phyloP scores from a whole-genome alignment of 805 yeast genomes.

The Cyberlindnera mycetangii region DNA sequence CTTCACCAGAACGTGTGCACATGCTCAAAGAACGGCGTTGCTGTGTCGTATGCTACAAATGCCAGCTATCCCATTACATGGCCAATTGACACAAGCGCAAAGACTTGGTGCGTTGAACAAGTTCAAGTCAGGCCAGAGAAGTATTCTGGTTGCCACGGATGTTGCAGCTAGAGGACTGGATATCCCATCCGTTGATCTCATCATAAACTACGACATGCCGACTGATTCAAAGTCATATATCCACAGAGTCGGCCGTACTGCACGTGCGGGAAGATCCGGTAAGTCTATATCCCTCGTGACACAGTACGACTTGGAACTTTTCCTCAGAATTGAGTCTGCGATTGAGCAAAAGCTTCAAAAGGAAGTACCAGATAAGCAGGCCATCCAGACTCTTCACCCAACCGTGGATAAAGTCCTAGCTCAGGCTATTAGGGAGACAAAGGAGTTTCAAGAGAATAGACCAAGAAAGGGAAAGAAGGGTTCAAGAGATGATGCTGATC shows the following conservation, averaged over 20 bases:
- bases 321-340: conserved; percentile 84
- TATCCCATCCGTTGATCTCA: conserved; percentile 77
- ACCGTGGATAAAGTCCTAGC: conserved; percentile 91
- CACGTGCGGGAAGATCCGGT: conserved; percentile 90
- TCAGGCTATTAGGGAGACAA: conserved; percentile 63
- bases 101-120: conserved; percentile 79
- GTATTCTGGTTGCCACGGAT: conserved; percentile 76
- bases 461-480: conserved; percentile 20
- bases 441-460: conserved; percentile 29
- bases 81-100: conserved; percentile 83
- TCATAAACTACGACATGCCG: conserved; percentile 76
- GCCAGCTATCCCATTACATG: conserved; percentile 89
- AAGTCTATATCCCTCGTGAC: conserved; percentile 86
- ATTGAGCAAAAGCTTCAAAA: conserved; percentile 81
- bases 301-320: conserved; percentile 89
- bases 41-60: conserved; percentile 80
- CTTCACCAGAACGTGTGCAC: conserved; percentile 93
- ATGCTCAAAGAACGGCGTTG: conserved; percentile 86
- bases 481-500: conserved; percentile 24
- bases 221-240: conserved; percentile 82
- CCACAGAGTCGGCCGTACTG: conserved; percentile 93
- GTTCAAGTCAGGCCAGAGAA: conserved; percentile 69
- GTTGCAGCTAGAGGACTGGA: conserved; percentile 89
- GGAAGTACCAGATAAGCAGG: conserved; percentile 74
- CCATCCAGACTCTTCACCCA: conserved; percentile 72